phyloP scores from a whole-genome alignment of 148 eudicot species.

The Silene uniflora region DNA sequence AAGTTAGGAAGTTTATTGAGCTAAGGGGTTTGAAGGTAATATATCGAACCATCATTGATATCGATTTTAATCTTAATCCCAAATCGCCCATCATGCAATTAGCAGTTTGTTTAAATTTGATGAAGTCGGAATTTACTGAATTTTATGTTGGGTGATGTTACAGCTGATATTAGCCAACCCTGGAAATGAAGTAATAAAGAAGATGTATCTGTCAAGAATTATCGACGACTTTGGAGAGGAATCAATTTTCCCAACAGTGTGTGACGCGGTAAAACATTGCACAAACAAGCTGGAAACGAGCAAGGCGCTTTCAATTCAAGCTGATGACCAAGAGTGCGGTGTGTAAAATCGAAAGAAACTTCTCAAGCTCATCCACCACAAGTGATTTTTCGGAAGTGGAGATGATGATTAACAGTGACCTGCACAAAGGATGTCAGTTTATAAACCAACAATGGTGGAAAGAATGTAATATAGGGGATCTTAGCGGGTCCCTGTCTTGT shows the following conservation, averaged over 20 bases:
- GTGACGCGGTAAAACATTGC: conserved; percentile 51
- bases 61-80: not conserved
- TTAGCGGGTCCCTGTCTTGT: not conserved
- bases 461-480: not conserved
- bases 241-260: conserved; percentile 43
- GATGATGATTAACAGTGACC: not conserved
- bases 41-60: not conserved
- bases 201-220: conserved; percentile 40
- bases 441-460: not conserved
- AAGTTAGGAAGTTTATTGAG: conserved; percentile 37
- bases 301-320: conserved; percentile 20
- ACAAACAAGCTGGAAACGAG: conserved; percentile 31
- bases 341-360: conserved; percentile 12
- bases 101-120: too few relatives aligned
- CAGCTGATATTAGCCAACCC: conserved; percentile 40
- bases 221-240: conserved; percentile 39
- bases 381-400: not conserved
- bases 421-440: not conserved
- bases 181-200: conserved; percentile 60
- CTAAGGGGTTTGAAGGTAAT: conserved; percentile 38
- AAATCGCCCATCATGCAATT: too few relatives aligned
- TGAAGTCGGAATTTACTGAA: not conserved
- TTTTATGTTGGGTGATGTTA: not conserved
- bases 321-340: conserved; percentile 4
- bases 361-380: not conserved